A percentile compares a stretch with the other conserved stretches of the same genome.
These are phyloP conservation scores for Aspergillus floridensis DNA, from an alignment of 2,329 filamentous ascomycete species.

Conservation along the genomic window DNA sequence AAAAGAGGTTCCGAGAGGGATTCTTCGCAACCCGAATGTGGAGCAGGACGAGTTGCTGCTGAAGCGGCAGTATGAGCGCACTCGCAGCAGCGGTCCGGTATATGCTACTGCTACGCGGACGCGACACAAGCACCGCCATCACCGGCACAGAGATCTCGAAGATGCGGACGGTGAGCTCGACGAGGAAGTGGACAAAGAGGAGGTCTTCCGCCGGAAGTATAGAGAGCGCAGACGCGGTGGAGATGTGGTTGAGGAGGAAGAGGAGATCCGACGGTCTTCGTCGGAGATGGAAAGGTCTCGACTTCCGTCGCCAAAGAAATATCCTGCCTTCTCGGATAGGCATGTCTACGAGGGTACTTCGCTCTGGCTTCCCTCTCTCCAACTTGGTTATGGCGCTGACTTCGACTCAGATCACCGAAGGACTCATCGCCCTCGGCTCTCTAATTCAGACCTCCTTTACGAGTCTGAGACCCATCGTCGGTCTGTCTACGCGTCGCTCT, in stretches of 20 bases:
- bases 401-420: background rate
- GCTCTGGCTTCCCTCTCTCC: background rate
- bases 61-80: constrained; percentile 9
- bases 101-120: constrained; percentile 8
- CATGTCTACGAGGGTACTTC: background rate
- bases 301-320: constrained; percentile 29
- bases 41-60: constrained; percentile 9
- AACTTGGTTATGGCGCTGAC: background rate
- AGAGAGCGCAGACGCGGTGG: constrained; percentile 22
- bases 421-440: constrained; percentile 2
- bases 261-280: constrained; percentile 33
- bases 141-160: constrained; percentile 14
- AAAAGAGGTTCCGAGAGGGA: constrained; percentile 6
- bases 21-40: constrained; percentile 3
- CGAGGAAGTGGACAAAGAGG: constrained; percentile 29
- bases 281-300: constrained; percentile 35
- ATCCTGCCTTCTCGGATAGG: constrained; percentile 4
- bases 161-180: constrained; percentile 14
- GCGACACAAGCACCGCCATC: constrained; percentile 12
- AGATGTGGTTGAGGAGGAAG: constrained; percentile 37
- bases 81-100: constrained; percentile 3
- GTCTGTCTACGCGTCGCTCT: constrained; percentile 35
- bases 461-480: constrained; percentile 57
- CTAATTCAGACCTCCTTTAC: constrained; percentile 40
- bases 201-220: constrained; percentile 31